Evolutionary conservation across 257 asterid species (phyloP).

Genomic region (Sherardia arvensis): DNA sequence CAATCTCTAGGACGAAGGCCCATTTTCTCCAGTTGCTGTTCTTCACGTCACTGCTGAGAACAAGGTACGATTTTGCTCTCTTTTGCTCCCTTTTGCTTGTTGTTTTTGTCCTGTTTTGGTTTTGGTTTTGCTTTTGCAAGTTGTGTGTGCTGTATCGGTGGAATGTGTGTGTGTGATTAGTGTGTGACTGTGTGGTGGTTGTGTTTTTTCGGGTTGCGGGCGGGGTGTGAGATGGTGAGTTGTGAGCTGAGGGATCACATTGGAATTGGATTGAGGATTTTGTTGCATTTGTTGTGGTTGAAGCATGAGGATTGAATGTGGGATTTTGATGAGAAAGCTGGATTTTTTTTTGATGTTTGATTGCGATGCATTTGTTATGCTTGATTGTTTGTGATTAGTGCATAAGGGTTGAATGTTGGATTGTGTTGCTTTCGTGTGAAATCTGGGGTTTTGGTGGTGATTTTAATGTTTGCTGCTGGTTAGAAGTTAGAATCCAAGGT

Average conservation of each 20-base stretch:
- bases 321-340: constrained; percentile 20
- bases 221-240: constrained; percentile 15
- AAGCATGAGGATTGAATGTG: constrained; percentile 11
- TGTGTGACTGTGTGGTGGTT: background rate
- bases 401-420: constrained; percentile 15
- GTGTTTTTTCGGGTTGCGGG: constrained; percentile 18
- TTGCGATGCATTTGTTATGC: constrained; percentile 17
- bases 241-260: constrained; percentile 13
- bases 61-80: background rate
- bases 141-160: background rate
- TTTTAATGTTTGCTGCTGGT: constrained; percentile 11
- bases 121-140: background rate
- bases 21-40: constrained; percentile 21
- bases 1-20: constrained; percentile 28
- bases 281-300: constrained; percentile 22
- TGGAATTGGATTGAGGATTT: constrained; percentile 23
- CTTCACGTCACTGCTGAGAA: constrained; percentile 17
- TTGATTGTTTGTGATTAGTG: constrained; percentile 9
- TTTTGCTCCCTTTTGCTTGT: no score
- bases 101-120: background rate
- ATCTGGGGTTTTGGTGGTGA: constrained; percentile 12
- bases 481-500: background rate
- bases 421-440: constrained; percentile 5
- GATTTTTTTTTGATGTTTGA: constrained; percentile 18
- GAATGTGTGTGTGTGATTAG: constrained; percentile 9